Conservation (phyloP, 2,329 filamentous ascomycete species). For the Cryphonectria naterciae region DNA sequence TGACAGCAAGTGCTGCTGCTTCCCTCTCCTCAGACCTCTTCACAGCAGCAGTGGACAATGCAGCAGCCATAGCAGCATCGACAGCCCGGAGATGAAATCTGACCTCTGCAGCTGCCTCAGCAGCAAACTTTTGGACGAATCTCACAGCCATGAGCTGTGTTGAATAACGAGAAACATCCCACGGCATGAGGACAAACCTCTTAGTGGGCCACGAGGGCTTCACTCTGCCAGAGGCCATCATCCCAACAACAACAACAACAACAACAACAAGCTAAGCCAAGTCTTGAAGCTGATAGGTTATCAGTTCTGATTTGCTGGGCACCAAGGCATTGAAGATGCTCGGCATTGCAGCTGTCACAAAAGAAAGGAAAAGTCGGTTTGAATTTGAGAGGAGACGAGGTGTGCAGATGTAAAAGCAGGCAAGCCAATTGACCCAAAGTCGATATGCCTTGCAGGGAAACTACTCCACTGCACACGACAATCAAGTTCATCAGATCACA, state of each 20-base stretch:
- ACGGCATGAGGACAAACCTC: background rate
- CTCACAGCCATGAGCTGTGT: background rate
- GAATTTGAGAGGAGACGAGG: background rate
- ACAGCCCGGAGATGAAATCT: background rate
- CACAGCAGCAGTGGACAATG: background rate
- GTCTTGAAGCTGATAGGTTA: background rate
- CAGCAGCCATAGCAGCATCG: background rate
- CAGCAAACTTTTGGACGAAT: background rate
- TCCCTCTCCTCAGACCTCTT: background rate
- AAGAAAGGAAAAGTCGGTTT: background rate
- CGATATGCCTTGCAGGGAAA: background rate
- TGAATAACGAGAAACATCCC: background rate
- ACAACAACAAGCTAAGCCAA: background rate
- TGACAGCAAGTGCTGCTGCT: background rate
- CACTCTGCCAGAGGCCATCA: background rate
- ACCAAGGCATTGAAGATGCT: background rate
- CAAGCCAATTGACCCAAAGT: background rate
- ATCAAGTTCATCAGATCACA: background rate
- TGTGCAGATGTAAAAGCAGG: background rate
- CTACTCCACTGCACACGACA: background rate
- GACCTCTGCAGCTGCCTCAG: background rate
- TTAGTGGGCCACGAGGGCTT: background rate
- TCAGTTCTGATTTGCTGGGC: background rate
- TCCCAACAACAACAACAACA: too few relatives aligned
- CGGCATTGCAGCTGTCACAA: background rate